These are phyloP conservation scores for Colletotrichum sp. DNA, from an alignment of 2,329 filamentous ascomycete genomes.

Conservation along the genomic window DNA sequence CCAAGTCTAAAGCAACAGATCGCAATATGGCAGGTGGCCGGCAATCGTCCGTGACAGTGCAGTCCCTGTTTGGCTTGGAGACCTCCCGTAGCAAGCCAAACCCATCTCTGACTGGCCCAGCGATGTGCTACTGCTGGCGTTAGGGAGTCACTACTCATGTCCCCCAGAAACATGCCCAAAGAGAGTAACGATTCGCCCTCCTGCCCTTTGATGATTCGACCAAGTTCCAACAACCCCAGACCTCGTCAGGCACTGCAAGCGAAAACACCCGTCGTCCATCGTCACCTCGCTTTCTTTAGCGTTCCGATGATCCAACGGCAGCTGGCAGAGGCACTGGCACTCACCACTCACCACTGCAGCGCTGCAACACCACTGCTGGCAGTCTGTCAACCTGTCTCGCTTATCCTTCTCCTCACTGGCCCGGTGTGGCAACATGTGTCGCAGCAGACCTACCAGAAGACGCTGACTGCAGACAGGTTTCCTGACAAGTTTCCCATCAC, in stretches of 20 bases:
- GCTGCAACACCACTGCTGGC: neutral
- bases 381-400: neutral
- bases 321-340: neutral
- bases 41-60: neutral
- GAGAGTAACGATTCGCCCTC: neutral
- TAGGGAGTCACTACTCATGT: neutral
- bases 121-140: neutral
- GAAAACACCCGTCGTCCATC: neutral
- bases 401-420: neutral
- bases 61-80: neutral
- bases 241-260: neutral
- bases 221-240: neutral
- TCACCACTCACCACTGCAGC: neutral
- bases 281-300: slow-evolving; percentile 9
- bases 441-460: neutral
- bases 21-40: slow-evolving; percentile 2
- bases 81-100: neutral
- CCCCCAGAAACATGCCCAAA: neutral
- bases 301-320: slow-evolving; percentile 8
- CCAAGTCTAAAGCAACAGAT: neutral
- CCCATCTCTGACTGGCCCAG: neutral
- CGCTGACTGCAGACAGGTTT: neutral
- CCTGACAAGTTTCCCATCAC: neutral
- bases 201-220: neutral
- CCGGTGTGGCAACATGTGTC: neutral